Base-by-base conservation (phyloP, 2,329 filamentous ascomycete species). In the Fusarium palustre region DNA sequence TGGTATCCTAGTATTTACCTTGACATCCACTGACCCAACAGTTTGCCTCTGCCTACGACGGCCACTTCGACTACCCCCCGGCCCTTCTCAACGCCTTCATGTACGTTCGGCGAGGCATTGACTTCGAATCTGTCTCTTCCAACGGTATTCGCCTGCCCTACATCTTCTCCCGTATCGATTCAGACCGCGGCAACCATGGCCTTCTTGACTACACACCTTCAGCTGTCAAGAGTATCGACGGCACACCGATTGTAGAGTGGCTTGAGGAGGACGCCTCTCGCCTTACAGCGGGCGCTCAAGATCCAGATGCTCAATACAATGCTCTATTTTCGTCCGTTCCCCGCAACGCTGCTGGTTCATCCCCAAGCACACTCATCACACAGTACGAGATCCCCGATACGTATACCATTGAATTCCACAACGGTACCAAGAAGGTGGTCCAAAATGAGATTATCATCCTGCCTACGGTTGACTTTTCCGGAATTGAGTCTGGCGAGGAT, bases 301-400 rank as follows among this genome's bases (percentile, higher is more conserved):
- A 74, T 18, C 72, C 72, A 2, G 72, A 74, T 45, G 72, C 72
- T 13, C 72, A 74, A 50, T 74, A 71, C 39, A 74, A 74, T 42
- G 50, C 45, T 11, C 65, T 69, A 5, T 74, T 74, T 45, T 34
- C 39, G 2, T 64, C 52, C 9, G 24, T 71, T n/a, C 62, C 73
- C 18, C 66, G 66, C 3, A 8, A 20, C 1, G 72, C 69, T 30
- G 22, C 22, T n/a, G 67, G 72, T 0, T 15, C 22, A 6, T 15
- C 48, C 4, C 57, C 66, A 10, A 62, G 53, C 8, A 58, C 69
- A 0, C 53, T 61, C 16, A 16, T 63, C 18, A 65, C 54, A 3
- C 54, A 59, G 28, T 74, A 72, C 7, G 72, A 74, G 59, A 72
- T 75, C 10, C 72, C 72, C 1, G 72, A 74, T 31, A 66, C 38